These are phyloP conservation scores for Lipomyces anomalus DNA, from an alignment of 805 yeast genomes.

Conservation along the genomic window DNA sequence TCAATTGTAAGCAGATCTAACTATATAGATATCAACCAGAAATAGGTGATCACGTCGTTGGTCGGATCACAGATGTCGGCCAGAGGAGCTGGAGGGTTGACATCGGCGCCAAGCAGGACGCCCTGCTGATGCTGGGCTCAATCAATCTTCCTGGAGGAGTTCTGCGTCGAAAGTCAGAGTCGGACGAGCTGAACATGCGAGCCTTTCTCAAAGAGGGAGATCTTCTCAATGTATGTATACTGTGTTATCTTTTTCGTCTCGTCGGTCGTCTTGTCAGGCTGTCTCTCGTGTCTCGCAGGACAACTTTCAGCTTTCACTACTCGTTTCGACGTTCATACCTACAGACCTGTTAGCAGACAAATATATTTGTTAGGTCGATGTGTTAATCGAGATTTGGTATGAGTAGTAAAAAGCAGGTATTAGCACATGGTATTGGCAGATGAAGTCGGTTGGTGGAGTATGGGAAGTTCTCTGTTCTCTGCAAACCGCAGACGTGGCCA, in stretches of 20 bases:
- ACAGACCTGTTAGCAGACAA: background rate
- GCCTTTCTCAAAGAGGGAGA: constrained; percentile 93
- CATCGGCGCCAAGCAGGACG: constrained; percentile 91
- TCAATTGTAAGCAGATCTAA: background rate
- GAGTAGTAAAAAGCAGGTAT: too few relatives aligned
- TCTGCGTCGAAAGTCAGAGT: constrained; percentile 84
- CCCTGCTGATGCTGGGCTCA: constrained; percentile 86
- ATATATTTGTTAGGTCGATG: too few relatives aligned
- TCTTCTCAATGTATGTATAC: constrained; percentile 55
- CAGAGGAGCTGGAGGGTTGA: constrained; percentile 95
- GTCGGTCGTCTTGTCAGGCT: background rate
- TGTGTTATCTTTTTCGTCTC: background rate
- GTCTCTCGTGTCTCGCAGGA: too few relatives aligned
- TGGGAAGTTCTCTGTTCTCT: too few relatives aligned
- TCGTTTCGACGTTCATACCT: too few relatives aligned
- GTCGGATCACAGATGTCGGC: constrained; percentile 90
- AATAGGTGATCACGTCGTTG: constrained; percentile 93
- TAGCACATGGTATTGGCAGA: too few relatives aligned
- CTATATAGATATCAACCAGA: constrained; percentile 54
- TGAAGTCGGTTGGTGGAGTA: too few relatives aligned
- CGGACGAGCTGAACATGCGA: constrained; percentile 96
- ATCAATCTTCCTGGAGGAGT: constrained; percentile 98
- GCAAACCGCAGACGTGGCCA: too few relatives aligned
- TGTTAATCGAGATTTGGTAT: too few relatives aligned
- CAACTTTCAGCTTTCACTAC: too few relatives aligned